Conservation (phyloP, 1,139 yeast species). For the Candida freyschussii region DNA sequence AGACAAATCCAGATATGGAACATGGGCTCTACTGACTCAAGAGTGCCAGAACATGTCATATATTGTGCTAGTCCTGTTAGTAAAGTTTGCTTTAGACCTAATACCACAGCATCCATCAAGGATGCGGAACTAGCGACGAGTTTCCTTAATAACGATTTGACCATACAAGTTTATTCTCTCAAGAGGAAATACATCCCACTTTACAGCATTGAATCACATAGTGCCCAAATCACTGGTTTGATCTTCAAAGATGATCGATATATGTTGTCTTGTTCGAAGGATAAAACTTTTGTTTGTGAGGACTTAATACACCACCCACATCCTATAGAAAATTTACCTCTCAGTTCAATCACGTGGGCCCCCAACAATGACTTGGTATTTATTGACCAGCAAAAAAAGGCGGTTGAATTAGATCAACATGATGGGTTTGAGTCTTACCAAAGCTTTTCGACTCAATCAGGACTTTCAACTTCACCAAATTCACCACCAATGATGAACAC, state of each 20-base stretch:
- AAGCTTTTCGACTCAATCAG: not conserved
- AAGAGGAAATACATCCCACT: slow-evolving; percentile 72
- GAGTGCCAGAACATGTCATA: slow-evolving; percentile 64
- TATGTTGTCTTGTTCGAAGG: slow-evolving; percentile 50
- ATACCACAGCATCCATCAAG: slow-evolving; percentile 29
- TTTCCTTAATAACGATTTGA: slow-evolving; percentile 71
- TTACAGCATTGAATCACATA: slow-evolving; percentile 52
- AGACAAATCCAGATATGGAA: slow-evolving; percentile 80
- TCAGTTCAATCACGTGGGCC: slow-evolving; percentile 56
- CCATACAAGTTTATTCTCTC: slow-evolving; percentile 69
- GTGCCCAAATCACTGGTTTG: slow-evolving; percentile 46
- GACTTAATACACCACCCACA: slow-evolving; percentile 47
- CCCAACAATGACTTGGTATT: slow-evolving; percentile 46
- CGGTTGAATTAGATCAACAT: slow-evolving; percentile 5
- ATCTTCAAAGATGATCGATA: slow-evolving; percentile 45
- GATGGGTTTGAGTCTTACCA: slow-evolving; percentile 2
- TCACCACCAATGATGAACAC: slow-evolving; percentile 7
- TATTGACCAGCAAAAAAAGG: slow-evolving; percentile 39
- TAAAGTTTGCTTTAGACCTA: slow-evolving; percentile 50
- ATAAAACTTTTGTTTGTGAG: slow-evolving; percentile 49
- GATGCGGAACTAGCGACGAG: slow-evolving; percentile 71
- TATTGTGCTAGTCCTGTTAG: slow-evolving; percentile 59
- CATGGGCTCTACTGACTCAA: slow-evolving; percentile 32
- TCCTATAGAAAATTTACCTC: slow-evolving; percentile 50
- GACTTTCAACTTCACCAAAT: slow-evolving; percentile 15